Conservation (phyloP, 2,329 filamentous ascomycete species). For the Leptodontidium sp. region DNA sequence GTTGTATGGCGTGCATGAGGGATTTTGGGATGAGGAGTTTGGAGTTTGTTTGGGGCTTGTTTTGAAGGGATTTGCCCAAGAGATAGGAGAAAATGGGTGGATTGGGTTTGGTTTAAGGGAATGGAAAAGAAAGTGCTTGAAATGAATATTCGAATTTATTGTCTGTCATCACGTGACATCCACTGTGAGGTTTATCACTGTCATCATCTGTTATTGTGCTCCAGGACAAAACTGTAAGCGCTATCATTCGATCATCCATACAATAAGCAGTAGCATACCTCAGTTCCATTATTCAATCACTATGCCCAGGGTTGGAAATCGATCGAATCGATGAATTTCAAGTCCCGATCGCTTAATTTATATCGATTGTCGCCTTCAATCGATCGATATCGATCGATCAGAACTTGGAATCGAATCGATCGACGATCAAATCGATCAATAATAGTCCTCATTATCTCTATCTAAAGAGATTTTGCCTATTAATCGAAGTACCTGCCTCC, state of each 20-base stretch:
- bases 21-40: conserved; percentile 1
- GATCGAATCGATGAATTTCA: too few relatives aligned
- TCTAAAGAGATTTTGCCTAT: too few relatives aligned
- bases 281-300: too few relatives aligned
- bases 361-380: too few relatives aligned
- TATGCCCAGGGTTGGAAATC: too few relatives aligned
- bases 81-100: not conserved
- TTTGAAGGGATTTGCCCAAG: conserved; percentile 6
- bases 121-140: conserved; percentile 7
- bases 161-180: not conserved
- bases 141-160: conserved; percentile 7
- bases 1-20: conserved; percentile 4
- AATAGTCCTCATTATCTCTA: too few relatives aligned
- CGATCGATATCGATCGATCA: too few relatives aligned
- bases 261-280: too few relatives aligned
- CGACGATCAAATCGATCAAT: too few relatives aligned
- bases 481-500: too few relatives aligned
- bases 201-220: conserved; percentile 3
- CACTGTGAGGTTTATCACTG: not conserved
- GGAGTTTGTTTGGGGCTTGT: not conserved
- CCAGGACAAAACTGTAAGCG: conserved; percentile 1
- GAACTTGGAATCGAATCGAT: too few relatives aligned
- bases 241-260: conserved; percentile 5
- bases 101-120: conserved; percentile 2
- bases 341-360: too few relatives aligned